phyloP scores from a whole-genome alignment of 208 protist species.

The Acanthamoeba rhysodes region DNA sequence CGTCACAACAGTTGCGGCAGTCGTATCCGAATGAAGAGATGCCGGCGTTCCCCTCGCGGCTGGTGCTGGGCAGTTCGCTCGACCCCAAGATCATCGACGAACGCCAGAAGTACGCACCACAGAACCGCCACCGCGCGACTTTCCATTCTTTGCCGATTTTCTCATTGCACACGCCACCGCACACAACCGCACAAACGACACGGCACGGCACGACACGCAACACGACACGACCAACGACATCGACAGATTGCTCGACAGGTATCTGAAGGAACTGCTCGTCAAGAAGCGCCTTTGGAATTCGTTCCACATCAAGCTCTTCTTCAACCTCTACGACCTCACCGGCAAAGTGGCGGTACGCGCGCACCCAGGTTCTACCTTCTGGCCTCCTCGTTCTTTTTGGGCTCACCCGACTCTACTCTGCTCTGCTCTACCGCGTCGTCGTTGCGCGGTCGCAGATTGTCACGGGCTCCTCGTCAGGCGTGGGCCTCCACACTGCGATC shows the following conservation, averaged over 20 bases:
- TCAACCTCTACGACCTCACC: conserved; percentile 56
- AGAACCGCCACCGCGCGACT: background rate
- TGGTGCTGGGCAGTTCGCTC: conserved; percentile 37
- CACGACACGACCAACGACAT: too few relatives aligned
- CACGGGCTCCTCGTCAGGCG: conserved; percentile 42
- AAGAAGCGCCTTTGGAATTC: conserved; percentile 40
- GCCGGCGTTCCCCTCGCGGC: conserved; percentile 23
- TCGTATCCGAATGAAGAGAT: conserved; percentile 22
- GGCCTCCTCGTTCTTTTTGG: background rate
- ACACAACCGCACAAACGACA: background rate
- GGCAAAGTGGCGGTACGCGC: conserved; percentile 34
- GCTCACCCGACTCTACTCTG: too few relatives aligned
- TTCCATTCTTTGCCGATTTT: background rate
- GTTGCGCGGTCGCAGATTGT: background rate
- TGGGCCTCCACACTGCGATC: conserved; percentile 55
- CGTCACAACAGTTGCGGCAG: background rate
- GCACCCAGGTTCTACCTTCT: too few relatives aligned
- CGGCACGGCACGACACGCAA: too few relatives aligned
- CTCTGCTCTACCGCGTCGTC: background rate
- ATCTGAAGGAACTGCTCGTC: conserved; percentile 49
- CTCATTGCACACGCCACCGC: background rate
- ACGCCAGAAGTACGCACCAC: conserved; percentile 27
- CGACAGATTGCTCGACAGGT: background rate
- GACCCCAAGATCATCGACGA: conserved; percentile 35
- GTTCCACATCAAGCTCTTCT: conserved; percentile 53